Evolutionary conservation across 2,329 filamentous ascomycete genomes (phyloP), one percentile per base, ranked within the genome.

Genomic region (Claviceps pazoutovae): DNA sequence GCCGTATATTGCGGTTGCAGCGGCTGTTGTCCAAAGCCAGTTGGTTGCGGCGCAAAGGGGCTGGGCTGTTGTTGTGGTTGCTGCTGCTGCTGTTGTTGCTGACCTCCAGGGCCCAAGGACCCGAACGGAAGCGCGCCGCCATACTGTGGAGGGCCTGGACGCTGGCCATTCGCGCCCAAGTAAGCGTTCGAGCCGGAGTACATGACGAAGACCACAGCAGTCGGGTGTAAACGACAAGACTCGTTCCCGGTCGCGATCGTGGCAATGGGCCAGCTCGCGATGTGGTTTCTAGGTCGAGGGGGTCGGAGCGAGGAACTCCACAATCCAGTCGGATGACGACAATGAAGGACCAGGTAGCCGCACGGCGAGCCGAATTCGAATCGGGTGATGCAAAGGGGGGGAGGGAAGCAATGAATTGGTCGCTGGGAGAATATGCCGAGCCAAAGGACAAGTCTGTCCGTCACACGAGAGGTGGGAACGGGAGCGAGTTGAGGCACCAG

Each of bases 121-220:
- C 62, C 78, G 42, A 56, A 56, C 3, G 56, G 50, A 3, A 55
- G 52, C 2, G 30, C 48, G 17, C 36, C 48, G 36, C 61, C 64
- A 61, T 64, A 66, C 53, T 68, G 81, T 57, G 75, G 75, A 57
- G 79, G 78, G 51, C 81, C 80, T 48, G 85, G 86, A 55, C 83
- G 85, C 66, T 84, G 80, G 73, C 76, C 84, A 65, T 83, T 88
- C 67, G 77, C 79, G 69, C 88, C 88, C 62, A 95, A 72, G 69
- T 84, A 96, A 57, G 86, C 83, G 74, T 86, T 94, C 59, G 88
- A 86, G 67, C 84, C 88, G 59, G 88, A 93, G 73, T 88, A 97
- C 91, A 96, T 96, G 70, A 63, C 56, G 57, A 54, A 48, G 30
- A 46, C 41, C 41, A 19, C 21, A 30, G 26, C 42, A 38, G 42